Conservation (phyloP, 768 basidiomycete genomes). For the Rhodotorula paludigena region DNA sequence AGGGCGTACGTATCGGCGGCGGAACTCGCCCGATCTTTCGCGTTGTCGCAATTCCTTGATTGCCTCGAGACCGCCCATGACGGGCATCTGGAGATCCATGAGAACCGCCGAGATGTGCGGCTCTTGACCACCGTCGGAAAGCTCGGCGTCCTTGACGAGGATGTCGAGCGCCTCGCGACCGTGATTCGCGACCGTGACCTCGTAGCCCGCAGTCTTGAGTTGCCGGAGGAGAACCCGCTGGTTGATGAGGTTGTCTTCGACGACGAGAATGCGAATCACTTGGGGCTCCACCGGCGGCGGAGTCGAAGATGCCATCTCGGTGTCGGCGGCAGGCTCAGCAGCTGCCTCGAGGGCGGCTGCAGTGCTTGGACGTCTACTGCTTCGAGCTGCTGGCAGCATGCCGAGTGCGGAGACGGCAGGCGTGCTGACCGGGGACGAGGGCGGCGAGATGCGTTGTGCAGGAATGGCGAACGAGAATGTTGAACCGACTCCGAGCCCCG, state of each 20-base stretch:
- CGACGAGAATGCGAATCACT: neutral
- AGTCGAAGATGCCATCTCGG: neutral
- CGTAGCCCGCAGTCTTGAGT: slow-evolving; percentile 29
- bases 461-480: slow-evolving; percentile 38
- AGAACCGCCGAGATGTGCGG: slow-evolving; percentile 6
- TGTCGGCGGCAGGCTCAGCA: neutral
- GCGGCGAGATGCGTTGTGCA: neutral
- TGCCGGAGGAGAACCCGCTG: slow-evolving; percentile 35
- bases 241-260: slow-evolving; percentile 38
- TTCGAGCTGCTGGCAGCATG: neutral
- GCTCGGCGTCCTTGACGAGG: slow-evolving; percentile 12
- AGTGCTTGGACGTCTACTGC: neutral
- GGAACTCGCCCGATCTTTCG: neutral
- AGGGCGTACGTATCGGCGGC: neutral
- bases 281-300: neutral
- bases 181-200: slow-evolving; percentile 22
- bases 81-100: slow-evolving; percentile 32
- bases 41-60: neutral
- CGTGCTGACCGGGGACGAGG: neutral
- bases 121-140: no score
- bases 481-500: slow-evolving; percentile 4
- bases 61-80: slow-evolving; percentile 13
- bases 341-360: slow-evolving; percentile 1
- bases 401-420: neutral
- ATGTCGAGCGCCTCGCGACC: slow-evolving; percentile 32